phyloP scores from a whole-genome alignment of 148 eudicot genomes.

The Suaeda aralocaspica region DNA sequence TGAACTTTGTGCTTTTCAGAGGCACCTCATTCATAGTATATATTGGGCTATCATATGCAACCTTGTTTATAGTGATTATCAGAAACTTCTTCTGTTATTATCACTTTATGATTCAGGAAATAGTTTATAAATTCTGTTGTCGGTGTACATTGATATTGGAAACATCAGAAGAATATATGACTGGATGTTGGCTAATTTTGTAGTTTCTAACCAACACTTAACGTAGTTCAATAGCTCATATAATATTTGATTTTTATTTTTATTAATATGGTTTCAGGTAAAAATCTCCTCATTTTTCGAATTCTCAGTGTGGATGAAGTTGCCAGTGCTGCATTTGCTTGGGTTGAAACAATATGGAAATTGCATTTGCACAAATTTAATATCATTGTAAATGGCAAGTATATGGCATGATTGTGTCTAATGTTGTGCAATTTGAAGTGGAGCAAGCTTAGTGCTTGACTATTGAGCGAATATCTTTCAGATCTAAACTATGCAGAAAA shows the following conservation, averaged over 20 bases:
- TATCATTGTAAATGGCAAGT: not conserved
- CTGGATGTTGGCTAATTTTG: too few relatives aligned
- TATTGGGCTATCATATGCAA: not conserved
- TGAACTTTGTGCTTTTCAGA: constrained; percentile 2
- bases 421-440: not conserved
- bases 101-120: too few relatives aligned
- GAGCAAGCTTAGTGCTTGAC: not conserved
- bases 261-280: not conserved
- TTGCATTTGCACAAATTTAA: not conserved
- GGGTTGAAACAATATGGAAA: not conserved
- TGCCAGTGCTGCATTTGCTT: constrained; percentile 1
- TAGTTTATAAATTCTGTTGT: too few relatives aligned
- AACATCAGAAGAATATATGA: too few relatives aligned
- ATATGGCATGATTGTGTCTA: too few relatives aligned
- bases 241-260: not conserved
- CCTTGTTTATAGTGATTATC: not conserved
- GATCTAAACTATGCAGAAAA: not conserved
- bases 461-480: not conserved
- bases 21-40: not conserved
- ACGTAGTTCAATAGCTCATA: not conserved
- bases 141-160: too few relatives aligned
- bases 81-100: not conserved
- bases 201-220: too few relatives aligned
- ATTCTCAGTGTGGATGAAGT: not conserved
- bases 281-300: not conserved